Conservation (phyloP, 805 yeast genomes). For the Kodamaea hsintzibuensis region DNA sequence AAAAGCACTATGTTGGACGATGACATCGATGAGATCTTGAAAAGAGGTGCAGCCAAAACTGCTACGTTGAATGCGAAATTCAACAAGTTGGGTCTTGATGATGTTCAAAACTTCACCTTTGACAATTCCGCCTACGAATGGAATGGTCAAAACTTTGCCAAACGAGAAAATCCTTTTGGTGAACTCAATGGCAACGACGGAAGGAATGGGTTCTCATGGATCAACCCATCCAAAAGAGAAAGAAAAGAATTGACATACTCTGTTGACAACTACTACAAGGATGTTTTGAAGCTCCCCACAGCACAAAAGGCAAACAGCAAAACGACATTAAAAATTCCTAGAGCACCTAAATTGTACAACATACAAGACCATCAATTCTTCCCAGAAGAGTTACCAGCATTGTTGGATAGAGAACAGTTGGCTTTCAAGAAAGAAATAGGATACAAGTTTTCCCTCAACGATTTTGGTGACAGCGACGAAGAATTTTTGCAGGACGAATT, state of each 20-base stretch:
- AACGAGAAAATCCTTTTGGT: slow-evolving; percentile 31
- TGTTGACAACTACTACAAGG: slow-evolving; percentile 74
- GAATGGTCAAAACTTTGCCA: slow-evolving; percentile 89
- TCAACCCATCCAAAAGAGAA: slow-evolving; percentile 74
- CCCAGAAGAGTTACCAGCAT: slow-evolving; percentile 50
- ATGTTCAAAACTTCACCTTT: slow-evolving; percentile 85
- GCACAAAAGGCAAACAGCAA: slow-evolving; percentile 11
- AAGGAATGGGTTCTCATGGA: slow-evolving; percentile 51
- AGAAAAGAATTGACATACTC: slow-evolving; percentile 78
- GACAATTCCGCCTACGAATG: slow-evolving; percentile 93
- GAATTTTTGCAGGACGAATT: slow-evolving; percentile 50
- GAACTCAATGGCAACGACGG: slow-evolving; percentile 25
- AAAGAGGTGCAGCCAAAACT: slow-evolving; percentile 81
- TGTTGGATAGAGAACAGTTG: slow-evolving; percentile 65
- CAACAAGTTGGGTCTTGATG: slow-evolving; percentile 86
- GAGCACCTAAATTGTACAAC: slow-evolving; percentile 63
- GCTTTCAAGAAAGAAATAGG: slow-evolving; percentile 61
- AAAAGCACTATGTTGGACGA: slow-evolving; percentile 44
- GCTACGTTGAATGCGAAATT: slow-evolving; percentile 76
- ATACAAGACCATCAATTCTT: slow-evolving; percentile 77
- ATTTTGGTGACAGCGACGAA: slow-evolving; percentile 58
- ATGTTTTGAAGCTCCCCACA: slow-evolving; percentile 49
- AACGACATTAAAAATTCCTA: slow-evolving; percentile 28
- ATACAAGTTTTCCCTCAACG: slow-evolving; percentile 58
- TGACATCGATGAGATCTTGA: slow-evolving; percentile 82